A percentile compares a stretch with the other conserved stretches of the same genome.
Evolutionary conservation across 2,329 filamentous ascomycete genomes (phyloP).

Genomic region (Cordyceps militaris): DNA sequence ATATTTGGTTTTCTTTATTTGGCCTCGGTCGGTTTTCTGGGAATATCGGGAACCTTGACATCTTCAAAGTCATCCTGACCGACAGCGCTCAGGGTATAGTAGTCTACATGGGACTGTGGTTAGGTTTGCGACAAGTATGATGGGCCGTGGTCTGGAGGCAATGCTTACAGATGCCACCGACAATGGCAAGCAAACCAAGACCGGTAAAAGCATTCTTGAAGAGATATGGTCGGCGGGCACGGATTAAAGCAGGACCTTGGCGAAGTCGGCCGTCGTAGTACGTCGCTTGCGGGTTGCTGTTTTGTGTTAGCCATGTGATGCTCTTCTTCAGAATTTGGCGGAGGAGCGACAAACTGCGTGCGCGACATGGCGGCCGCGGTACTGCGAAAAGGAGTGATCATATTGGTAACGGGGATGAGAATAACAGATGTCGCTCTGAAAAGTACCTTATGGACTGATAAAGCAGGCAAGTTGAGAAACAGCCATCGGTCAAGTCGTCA

Average conservation of each 20-base stretch:
- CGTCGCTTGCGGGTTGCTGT: slow-evolving; percentile 46
- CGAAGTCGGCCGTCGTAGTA: slow-evolving; percentile 90
- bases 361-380: slow-evolving; percentile 6
- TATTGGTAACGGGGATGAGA: neutral
- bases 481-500: neutral
- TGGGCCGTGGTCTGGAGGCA: too few relatives aligned
- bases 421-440: neutral
- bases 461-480: neutral
- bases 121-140: slow-evolving; percentile 12
- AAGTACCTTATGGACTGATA: neutral
- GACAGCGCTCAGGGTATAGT: slow-evolving; percentile 68
- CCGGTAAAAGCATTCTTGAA: slow-evolving; percentile 84
- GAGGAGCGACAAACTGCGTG: slow-evolving; percentile 6
- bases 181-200: slow-evolving; percentile 63
- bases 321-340: neutral
- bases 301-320: slow-evolving; percentile 15
- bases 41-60: slow-evolving; percentile 77
- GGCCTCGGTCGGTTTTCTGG: slow-evolving; percentile 40
- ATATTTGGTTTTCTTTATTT: slow-evolving; percentile 19
- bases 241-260: slow-evolving; percentile 81
- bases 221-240: slow-evolving; percentile 85
- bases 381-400: neutral
- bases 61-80: slow-evolving; percentile 97
- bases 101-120: slow-evolving; percentile 33
- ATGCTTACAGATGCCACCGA: slow-evolving; percentile 76